Conservation (phyloP, 1,284 basidiomycete genomes). For the Ceratobasidium sp. region DNA sequence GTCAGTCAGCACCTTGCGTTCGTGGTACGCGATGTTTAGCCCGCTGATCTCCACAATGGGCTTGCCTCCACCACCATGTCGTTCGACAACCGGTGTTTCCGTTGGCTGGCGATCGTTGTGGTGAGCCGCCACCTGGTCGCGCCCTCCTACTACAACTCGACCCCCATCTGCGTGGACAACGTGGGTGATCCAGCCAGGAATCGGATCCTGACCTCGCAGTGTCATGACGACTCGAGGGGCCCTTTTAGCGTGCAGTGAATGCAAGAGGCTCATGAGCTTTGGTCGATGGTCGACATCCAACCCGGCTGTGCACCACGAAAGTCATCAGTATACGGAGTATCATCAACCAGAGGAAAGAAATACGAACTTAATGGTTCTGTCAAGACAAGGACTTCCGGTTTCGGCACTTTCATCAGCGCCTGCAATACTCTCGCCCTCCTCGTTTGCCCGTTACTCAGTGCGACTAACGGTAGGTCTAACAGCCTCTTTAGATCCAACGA, state of each 20-base stretch:
- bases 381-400: conserved; percentile 73
- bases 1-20: conserved; percentile 74
- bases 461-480: conserved; percentile 84
- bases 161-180: conserved; percentile 72
- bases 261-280: conserved; percentile 70
- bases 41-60: conserved; percentile 72
- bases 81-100: neutral
- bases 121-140: conserved; percentile 52
- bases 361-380: conserved; percentile 85
- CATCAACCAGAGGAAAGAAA: conserved; percentile 47
- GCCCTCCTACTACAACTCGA: conserved; percentile 64
- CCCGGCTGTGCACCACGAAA: conserved; percentile 68
- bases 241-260: conserved; percentile 67
- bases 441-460: conserved; percentile 93
- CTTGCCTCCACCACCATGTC: conserved; percentile 51
- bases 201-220: conserved; percentile 80
- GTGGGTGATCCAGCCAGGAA: conserved; percentile 88
- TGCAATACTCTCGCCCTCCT: conserved; percentile 86
- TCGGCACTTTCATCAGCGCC: conserved; percentile 77
- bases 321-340: conserved; percentile 20
- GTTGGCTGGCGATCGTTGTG: conserved; percentile 30
- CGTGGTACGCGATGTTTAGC: conserved; percentile 80
- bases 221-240: conserved; percentile 80
- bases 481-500: conserved; percentile 70
- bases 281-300: conserved; percentile 74